Percentiles rank a stretch among this genome's conserved stretches.
phyloP scores from a whole-genome alignment of 2,329 filamentous ascomycete genomes.

The Epichloe hybrida region DNA sequence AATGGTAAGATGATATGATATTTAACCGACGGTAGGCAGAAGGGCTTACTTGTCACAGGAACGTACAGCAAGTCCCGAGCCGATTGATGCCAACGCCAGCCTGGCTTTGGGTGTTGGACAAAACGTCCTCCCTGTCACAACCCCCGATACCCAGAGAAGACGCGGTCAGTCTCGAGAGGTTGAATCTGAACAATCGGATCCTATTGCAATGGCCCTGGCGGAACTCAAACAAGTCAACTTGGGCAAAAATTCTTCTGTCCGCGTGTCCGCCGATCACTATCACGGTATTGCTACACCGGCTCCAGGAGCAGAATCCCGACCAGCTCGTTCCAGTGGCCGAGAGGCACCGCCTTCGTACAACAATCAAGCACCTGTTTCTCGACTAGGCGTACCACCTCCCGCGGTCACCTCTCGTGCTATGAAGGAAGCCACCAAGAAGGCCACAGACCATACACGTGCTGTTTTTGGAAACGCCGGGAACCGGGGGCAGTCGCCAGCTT shows the following conservation, averaged over 20 bases:
- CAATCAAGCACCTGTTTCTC: conserved; percentile 47
- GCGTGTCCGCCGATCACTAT: conserved; percentile 93
- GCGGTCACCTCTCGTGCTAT: conserved; percentile 89
- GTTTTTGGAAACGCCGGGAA: conserved; percentile 42
- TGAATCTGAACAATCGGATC: conserved; percentile 56
- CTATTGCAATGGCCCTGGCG: conserved; percentile 82
- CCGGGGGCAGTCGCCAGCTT: conserved; percentile 25
- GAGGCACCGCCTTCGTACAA: conserved; percentile 69
- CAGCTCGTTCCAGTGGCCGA: conserved; percentile 28
- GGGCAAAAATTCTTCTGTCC: conserved; percentile 61
- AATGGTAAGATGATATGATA: conserved; percentile 1
- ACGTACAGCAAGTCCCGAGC: conserved; percentile 56
- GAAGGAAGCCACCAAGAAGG: conserved; percentile 92
- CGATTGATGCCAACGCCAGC: conserved; percentile 81
- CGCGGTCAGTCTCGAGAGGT: conserved; percentile 17
- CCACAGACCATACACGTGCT: conserved; percentile 66
- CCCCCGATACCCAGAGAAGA: conserved; percentile 48
- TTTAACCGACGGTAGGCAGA: background rate
- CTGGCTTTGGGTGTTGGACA: conserved; percentile 89
- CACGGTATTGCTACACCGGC: conserved; percentile 82
- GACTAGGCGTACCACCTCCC: conserved; percentile 77
- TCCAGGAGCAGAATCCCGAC: conserved; percentile 31
- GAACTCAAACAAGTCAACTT: conserved; percentile 75
- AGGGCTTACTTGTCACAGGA: conserved; percentile 17
- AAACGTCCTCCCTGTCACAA: conserved; percentile 88